A percentile compares a stretch with the other conserved stretches of the same genome.
phyloP scores from a whole-genome alignment of 2,329 filamentous ascomycete genomes.

The Hirsutella minnesotensis region DNA sequence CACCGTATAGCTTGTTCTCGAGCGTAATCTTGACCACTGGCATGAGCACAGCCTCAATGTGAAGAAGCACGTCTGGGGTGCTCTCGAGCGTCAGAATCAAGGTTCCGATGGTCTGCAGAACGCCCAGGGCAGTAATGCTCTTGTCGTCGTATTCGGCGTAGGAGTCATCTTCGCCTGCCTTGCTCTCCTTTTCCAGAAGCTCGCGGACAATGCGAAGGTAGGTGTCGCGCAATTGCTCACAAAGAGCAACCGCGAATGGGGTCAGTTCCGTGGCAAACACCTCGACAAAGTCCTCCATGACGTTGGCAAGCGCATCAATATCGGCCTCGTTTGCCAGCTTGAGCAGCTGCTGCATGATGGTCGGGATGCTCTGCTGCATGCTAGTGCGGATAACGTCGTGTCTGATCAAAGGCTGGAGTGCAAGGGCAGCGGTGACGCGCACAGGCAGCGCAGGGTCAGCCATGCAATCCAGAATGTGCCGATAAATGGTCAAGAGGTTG shows the following conservation, averaged over 20 bases:
- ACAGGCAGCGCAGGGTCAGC: slow-evolving; percentile 88
- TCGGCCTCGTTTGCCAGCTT: slow-evolving; percentile 97
- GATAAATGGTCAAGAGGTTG: slow-evolving; percentile 92
- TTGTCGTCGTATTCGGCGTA: slow-evolving; percentile 97
- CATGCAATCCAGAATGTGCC: slow-evolving; percentile 95
- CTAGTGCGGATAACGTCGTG: slow-evolving; percentile 88
- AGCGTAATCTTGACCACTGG: slow-evolving; percentile 92
- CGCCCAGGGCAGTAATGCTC: slow-evolving; percentile 92
- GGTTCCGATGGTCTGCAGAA: slow-evolving; percentile 94
- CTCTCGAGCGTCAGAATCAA: slow-evolving; percentile 94
- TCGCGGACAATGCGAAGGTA: slow-evolving; percentile 90
- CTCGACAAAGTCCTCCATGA: slow-evolving; percentile 99
- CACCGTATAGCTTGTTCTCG: slow-evolving; percentile 92
- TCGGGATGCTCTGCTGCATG: slow-evolving; percentile 96
- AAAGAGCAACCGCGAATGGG: slow-evolving; percentile 90
- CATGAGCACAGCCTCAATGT: slow-evolving; percentile 93
- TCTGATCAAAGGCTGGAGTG: slow-evolving; percentile 87
- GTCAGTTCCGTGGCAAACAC: slow-evolving; percentile 96
- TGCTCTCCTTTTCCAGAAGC: slow-evolving; percentile 76
- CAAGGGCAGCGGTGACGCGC: slow-evolving; percentile 84
- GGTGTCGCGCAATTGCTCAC: slow-evolving; percentile 90
- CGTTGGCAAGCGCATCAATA: slow-evolving; percentile 91
- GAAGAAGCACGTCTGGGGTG: slow-evolving; percentile 86
- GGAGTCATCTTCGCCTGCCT: slow-evolving; percentile 59
- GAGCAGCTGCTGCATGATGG: slow-evolving; percentile 97